Base-by-base conservation (phyloP, 306 rosid species). In the Bauhinia variegata region DNA sequence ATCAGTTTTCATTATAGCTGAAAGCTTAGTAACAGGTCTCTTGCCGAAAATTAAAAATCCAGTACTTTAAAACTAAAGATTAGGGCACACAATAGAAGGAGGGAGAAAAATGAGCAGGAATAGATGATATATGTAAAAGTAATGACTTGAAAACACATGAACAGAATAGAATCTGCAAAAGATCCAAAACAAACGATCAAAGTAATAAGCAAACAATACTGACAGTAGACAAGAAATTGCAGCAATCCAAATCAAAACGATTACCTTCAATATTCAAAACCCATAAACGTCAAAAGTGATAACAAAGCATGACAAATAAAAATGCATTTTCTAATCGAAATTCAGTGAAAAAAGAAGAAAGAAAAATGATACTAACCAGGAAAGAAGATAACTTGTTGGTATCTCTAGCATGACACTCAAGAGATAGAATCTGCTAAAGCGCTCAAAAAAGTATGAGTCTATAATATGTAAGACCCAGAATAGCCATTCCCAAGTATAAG, bases 171-270 rank as follows among this genome's bases (percentile, higher is more conserved):
- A 61, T 11, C 58, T 67, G 6, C 28, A 18, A 28, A 50, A 79
- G 87, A 88, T 85, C 90, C 80, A 81, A 28, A 62, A 76, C 28
- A 54, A 75, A 70, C 28, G 48, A 60, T 39, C 41, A 59, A 71
- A 71, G 56, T 16, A 38, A 50, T 15, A 75, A 17, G 60, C 37
- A 75, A 17, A 55, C 37, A 70, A 57, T 33, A 60, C 32, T 59
- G 15, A 65, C 38, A 79, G 68, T 71, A 9, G 63, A 50, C 59
- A 49, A 63, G 37, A 78, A 75, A 54, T 34, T 14, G 47, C 17
- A 65, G 15, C 14, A 56, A 65, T 19, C 36, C 38, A 69, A 78
- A 65, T 23, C 42, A 17, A 56, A 2, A 42, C 34, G 62, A 60
- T 59, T 13, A 73, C 28, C 72, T 67, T 46, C 28, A 69, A 65